Conservation (phyloP, 805 yeast genomes). For the Debaryomyces prosopidis region DNA sequence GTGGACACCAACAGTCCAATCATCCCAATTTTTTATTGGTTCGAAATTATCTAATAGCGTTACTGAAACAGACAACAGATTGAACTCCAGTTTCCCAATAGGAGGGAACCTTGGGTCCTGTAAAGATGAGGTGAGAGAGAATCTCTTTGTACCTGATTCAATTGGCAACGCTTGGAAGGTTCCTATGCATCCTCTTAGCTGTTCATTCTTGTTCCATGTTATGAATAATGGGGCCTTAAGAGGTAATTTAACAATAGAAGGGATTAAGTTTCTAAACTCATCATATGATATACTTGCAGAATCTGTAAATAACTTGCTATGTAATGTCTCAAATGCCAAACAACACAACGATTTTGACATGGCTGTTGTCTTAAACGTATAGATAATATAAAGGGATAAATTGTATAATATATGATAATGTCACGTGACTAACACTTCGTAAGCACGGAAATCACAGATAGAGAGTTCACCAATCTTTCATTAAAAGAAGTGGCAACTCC, state of each 20-base stretch:
- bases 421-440: neutral
- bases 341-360: slow-evolving; percentile 41
- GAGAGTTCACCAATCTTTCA: too few relatives aligned
- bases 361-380: too few relatives aligned
- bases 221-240: slow-evolving; percentile 67
- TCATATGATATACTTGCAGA: slow-evolving; percentile 11
- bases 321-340: slow-evolving; percentile 37
- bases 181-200: slow-evolving; percentile 90
- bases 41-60: slow-evolving; percentile 66
- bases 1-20: slow-evolving; percentile 83
- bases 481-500: too few relatives aligned
- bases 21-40: slow-evolving; percentile 49
- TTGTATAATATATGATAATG: neutral
- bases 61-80: slow-evolving; percentile 53
- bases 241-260: slow-evolving; percentile 15
- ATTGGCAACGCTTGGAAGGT: slow-evolving; percentile 64
- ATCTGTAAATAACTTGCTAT: slow-evolving; percentile 19
- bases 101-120: slow-evolving; percentile 80
- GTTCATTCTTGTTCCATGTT: slow-evolving; percentile 69
- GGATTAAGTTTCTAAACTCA: slow-evolving; percentile 7
- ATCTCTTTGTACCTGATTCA: slow-evolving; percentile 59
- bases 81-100: slow-evolving; percentile 54
- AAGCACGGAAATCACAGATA: too few relatives aligned
- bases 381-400: too few relatives aligned
- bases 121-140: slow-evolving; percentile 63